Evolutionary conservation across 2,329 filamentous ascomycete genomes (phyloP).

Genomic region (Trichoderma atroviride): DNA sequence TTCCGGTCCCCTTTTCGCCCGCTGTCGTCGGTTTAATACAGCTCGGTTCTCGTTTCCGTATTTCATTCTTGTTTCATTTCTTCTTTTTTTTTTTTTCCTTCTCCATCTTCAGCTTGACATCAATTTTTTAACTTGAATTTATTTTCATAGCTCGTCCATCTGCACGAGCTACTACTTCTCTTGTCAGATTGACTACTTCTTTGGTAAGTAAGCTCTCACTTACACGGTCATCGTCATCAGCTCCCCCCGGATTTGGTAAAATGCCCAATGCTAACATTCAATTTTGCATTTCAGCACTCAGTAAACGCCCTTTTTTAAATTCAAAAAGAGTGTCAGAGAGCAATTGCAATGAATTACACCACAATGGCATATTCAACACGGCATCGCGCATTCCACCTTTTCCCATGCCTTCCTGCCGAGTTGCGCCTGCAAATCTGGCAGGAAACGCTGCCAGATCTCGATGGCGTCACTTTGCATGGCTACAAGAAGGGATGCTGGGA

Average conservation of each 20-base stretch:
- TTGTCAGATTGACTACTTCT: background rate
- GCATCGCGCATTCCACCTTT: background rate
- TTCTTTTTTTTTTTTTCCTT: background rate
- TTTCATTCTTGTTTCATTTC: background rate
- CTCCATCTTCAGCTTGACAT: background rate
- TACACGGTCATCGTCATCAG: background rate
- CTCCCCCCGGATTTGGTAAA: background rate
- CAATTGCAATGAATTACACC: background rate
- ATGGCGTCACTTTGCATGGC: slow-evolving; percentile 1
- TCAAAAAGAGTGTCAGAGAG: background rate
- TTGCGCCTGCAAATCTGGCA: slow-evolving; percentile 5
- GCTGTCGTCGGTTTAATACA: background rate
- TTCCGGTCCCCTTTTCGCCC: background rate
- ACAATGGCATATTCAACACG: background rate
- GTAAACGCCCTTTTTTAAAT: background rate
- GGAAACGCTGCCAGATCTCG: background rate
- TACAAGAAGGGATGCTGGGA: slow-evolving; percentile 2
- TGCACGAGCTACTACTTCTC: background rate
- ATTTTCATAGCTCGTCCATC: background rate
- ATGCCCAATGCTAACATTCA: background rate
- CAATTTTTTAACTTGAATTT: background rate
- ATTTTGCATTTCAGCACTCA: background rate
- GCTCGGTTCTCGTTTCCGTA: background rate
- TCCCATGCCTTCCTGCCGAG: background rate
- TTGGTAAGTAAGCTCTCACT: background rate